Percentiles rank a stretch among this genome's conserved stretches.
Conservation (phyloP, 1,284 basidiomycete genomes). For the Sporisorium exsertum region DNA sequence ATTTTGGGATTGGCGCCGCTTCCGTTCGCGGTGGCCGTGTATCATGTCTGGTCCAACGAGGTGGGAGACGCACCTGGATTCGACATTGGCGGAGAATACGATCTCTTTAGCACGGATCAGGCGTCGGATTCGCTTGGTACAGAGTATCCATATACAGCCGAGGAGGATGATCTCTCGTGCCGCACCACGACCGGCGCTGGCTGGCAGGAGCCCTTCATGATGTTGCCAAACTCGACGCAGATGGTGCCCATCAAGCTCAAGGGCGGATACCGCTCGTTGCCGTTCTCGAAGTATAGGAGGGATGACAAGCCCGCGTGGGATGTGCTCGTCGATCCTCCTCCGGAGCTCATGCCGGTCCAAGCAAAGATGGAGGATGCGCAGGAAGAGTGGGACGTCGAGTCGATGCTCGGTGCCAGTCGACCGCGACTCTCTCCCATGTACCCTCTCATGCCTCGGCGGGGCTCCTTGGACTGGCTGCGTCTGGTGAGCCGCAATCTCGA, state of each 20-base stretch:
- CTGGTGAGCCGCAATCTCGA: conserved; percentile 39
- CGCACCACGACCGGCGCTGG: conserved; percentile 39
- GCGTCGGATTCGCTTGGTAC: conserved; percentile 3
- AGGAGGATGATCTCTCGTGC: conserved; percentile 29
- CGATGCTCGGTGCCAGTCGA: conserved; percentile 27
- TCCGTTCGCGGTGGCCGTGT: conserved; percentile 39
- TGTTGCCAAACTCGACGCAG: conserved; percentile 27
- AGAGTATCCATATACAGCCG: conserved; percentile 28
- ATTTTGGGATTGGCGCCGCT: conserved; percentile 15
- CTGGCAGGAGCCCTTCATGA: conserved; percentile 40
- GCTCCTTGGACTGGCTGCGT: conserved; percentile 39
- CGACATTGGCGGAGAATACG: conserved; percentile 40
- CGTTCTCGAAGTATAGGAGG: conserved; percentile 19
- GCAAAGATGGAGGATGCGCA: conserved; percentile 19
- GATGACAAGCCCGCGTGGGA: conserved; percentile 36
- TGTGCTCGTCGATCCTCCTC: conserved; percentile 29
- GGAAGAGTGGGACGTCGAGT: conserved; percentile 45
- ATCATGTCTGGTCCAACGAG: conserved; percentile 37
- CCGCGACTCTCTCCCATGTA: conserved; percentile 30
- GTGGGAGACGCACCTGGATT: conserved; percentile 37
- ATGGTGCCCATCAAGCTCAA: conserved; percentile 36
- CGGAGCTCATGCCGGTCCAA: conserved; percentile 15
- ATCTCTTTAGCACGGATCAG: conserved; percentile 16
- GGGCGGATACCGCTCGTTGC: conserved; percentile 34
- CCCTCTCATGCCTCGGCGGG: conserved; percentile 27